phyloP scores from a whole-genome alignment of 2,329 filamentous ascomycete species.

The Neophaeococcomyces aloes region DNA sequence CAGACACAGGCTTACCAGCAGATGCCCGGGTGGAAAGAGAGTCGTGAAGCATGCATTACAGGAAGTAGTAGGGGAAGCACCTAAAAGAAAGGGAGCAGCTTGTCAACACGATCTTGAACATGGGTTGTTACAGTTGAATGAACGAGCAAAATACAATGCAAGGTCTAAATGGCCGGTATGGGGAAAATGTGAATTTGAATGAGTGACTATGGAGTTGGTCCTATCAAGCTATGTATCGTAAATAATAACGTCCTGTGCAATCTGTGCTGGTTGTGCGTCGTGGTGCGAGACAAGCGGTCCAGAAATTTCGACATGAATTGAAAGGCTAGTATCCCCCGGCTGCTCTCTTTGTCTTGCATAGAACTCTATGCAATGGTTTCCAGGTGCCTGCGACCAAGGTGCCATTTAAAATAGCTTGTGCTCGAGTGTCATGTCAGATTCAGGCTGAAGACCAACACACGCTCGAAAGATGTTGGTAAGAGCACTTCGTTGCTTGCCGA shows the following conservation, averaged over 20 bases:
- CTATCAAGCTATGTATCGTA: not conserved
- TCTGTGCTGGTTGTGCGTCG: not conserved
- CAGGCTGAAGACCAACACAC: slow-evolving; percentile 89
- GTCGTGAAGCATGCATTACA: too few species aligned
- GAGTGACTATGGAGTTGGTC: slow-evolving; percentile 2
- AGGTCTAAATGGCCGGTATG: too few species aligned
- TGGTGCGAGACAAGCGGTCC: not conserved
- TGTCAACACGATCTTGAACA: too few species aligned
- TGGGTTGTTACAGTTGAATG: too few species aligned
- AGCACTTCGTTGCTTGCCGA: slow-evolving; percentile 90
- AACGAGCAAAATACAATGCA: too few species aligned
- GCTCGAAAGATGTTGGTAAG: slow-evolving; percentile 98
- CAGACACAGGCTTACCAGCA: too few species aligned
- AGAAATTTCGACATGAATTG: not conserved
- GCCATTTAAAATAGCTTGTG: slow-evolving; percentile 74
- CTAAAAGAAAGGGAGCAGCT: too few species aligned
- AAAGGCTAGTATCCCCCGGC: not conserved
- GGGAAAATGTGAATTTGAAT: too few species aligned
- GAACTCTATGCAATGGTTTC: too few species aligned
- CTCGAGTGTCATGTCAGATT: slow-evolving; percentile 98
- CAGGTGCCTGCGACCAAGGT: not conserved
- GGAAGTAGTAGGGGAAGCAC: too few species aligned
- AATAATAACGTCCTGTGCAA: slow-evolving; percentile 2
- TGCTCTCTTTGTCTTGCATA: too few species aligned
- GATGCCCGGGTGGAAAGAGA: too few species aligned